Evolutionary conservation across 1,284 basidiomycete genomes (phyloP).

Genomic region (Rhodotorula sp.): DNA sequence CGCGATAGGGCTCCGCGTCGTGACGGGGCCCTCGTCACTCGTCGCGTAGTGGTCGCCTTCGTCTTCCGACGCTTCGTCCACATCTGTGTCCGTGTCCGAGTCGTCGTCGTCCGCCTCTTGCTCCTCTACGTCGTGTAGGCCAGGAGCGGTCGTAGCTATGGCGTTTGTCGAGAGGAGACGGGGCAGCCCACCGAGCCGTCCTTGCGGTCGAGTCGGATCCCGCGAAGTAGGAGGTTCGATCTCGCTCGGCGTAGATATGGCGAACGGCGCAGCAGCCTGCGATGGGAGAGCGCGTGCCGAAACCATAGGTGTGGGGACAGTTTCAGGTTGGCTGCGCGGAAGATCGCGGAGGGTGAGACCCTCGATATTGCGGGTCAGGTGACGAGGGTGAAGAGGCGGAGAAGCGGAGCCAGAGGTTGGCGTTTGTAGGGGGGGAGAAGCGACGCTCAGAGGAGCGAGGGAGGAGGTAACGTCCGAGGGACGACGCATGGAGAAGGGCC

Average conservation of each 20-base stretch:
- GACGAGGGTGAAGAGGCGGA: constrained; percentile 9
- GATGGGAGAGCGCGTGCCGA: neutral
- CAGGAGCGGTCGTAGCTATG: neutral
- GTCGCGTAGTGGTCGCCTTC: constrained; percentile 29
- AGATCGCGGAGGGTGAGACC: constrained; percentile 20
- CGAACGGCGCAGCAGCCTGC: neutral
- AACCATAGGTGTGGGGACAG: neutral
- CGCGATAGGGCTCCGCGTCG: neutral
- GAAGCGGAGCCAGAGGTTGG: neutral
- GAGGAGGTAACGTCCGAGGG: neutral
- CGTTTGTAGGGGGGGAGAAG: neutral
- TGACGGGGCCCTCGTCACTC: constrained; percentile 23
- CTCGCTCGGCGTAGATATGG: neutral
- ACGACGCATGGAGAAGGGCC: neutral
- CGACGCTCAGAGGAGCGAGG: neutral
- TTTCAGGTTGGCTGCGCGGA: neutral
- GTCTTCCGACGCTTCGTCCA: constrained; percentile 1
- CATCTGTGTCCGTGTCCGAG: constrained; percentile 29
- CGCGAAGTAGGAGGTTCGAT: neutral
- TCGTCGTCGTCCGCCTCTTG: constrained; percentile 22
- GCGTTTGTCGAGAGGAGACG: constrained; percentile 31
- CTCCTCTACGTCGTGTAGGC: constrained; percentile 1
- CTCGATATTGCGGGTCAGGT: constrained; percentile 23
- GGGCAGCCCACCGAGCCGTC: constrained; percentile 26
- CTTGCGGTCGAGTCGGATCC: neutral